Conservation (phyloP, 148 eudicot genomes). For the Dianthus caryophyllus region DNA sequence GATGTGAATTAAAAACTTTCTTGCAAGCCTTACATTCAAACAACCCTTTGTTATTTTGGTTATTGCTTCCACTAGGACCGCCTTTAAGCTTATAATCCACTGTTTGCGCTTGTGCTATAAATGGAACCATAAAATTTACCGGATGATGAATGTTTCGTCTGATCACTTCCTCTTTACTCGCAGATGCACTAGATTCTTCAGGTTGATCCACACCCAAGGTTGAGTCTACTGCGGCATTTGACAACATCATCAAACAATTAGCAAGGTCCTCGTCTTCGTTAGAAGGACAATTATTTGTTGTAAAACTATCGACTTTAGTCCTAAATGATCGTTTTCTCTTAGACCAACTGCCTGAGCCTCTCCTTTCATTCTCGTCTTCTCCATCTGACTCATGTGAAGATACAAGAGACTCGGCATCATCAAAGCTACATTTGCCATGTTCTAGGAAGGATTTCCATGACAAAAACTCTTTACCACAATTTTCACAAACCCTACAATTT, state of each 20-base stretch:
- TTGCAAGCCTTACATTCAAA: conserved; percentile 68
- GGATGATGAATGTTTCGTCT: conserved; percentile 8
- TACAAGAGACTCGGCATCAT: conserved; percentile 50
- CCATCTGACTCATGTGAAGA: conserved; percentile 49
- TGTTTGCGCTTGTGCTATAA: background rate
- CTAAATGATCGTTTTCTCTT: conserved; percentile 70
- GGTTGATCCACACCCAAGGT: conserved; percentile 11
- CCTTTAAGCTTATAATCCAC: conserved; percentile 28
- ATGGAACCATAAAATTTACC: conserved; percentile 13
- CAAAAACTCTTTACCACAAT: conserved; percentile 70
- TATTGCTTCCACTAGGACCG: conserved; percentile 20
- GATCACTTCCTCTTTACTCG: conserved; percentile 29
- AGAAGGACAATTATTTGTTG: conserved; percentile 25
- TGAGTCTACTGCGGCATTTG: conserved; percentile 33
- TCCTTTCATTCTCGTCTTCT: conserved; percentile 28
- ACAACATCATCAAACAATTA: conserved; percentile 48
- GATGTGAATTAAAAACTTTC: conserved; percentile 62
- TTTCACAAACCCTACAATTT: conserved; percentile 53
- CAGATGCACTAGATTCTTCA: conserved; percentile 30
- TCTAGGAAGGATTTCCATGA: conserved; percentile 89
- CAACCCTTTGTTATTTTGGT: conserved; percentile 28
- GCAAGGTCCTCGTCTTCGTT: conserved; percentile 61
- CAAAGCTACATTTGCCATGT: conserved; percentile 67
- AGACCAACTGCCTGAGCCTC: conserved; percentile 50
- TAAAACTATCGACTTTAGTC: conserved; percentile 41